phyloP scores from a whole-genome alignment of 257 asterid species.

The Solanum rostratum region DNA sequence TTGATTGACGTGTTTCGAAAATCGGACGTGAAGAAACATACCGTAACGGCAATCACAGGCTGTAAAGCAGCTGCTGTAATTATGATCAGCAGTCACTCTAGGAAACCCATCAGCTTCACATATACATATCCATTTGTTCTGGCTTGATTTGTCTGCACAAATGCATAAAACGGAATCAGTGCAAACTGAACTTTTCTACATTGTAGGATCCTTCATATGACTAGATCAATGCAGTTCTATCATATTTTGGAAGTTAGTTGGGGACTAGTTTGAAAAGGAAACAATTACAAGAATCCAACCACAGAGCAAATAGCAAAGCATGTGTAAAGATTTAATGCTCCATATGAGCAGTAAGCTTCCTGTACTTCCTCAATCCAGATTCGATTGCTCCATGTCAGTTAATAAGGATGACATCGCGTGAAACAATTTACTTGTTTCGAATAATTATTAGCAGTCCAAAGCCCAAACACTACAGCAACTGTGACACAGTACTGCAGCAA shows the following conservation, averaged over 20 bases:
- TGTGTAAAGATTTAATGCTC: neutral
- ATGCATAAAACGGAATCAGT: neutral
- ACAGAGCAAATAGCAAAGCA: neutral
- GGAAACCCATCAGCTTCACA: constrained; percentile 64
- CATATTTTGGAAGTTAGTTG: neutral
- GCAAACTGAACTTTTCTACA: neutral
- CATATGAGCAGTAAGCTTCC: neutral
- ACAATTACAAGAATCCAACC: neutral
- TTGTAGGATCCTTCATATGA: neutral
- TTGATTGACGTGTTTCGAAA: neutral
- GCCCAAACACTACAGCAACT: neutral
- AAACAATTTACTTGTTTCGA: neutral
- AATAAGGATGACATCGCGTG: neutral
- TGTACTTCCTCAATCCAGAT: neutral
- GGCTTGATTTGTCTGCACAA: constrained; percentile 39
- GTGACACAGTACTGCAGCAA: neutral
- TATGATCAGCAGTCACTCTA: constrained; percentile 31
- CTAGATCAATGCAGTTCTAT: neutral
- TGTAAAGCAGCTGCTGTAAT: constrained; percentile 50
- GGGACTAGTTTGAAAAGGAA: neutral
- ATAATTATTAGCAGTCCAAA: neutral
- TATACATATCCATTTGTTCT: constrained; percentile 53
- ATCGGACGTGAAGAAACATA: constrained; percentile 14
- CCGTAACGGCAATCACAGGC: constrained; percentile 77
- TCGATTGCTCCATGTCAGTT: neutral